phyloP scores from a whole-genome alignment of 805 yeast species.

The Saccharomyces mikatae region DNA sequence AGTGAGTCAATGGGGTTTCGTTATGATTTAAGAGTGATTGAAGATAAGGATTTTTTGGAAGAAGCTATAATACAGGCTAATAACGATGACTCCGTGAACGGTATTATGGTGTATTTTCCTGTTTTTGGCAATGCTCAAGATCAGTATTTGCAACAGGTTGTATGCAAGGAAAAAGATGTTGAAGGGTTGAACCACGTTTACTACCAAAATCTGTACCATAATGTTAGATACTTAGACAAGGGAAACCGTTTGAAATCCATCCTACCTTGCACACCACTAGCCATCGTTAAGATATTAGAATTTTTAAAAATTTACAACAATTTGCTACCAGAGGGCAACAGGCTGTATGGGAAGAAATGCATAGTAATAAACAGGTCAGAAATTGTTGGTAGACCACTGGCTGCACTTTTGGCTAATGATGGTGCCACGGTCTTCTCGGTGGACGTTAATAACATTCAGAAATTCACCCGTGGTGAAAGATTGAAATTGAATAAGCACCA shows the following conservation, averaged over 20 bases:
- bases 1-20: constrained; percentile 77
- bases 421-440: constrained; percentile 95
- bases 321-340: constrained; percentile 77
- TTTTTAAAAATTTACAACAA: constrained; percentile 80
- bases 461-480: constrained; percentile 91
- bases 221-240: constrained; percentile 77
- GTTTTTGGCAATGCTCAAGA: constrained; percentile 94
- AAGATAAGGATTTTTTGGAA: constrained; percentile 74
- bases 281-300: constrained; percentile 87
- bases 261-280: constrained; percentile 93
- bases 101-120: constrained; percentile 96
- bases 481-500: constrained; percentile 73
- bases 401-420: constrained; percentile 91
- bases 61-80: constrained; percentile 78
- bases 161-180: constrained; percentile 86
- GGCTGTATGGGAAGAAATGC: constrained; percentile 86
- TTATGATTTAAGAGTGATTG: constrained; percentile 65
- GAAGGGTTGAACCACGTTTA: constrained; percentile 90
- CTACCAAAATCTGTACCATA: constrained; percentile 92
- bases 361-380: constrained; percentile 90
- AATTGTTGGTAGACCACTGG: constrained; percentile 94
- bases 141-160: constrained; percentile 89
- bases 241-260: constrained; percentile 65
- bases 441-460: constrained; percentile 79
- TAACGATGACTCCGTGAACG: constrained; percentile 64